Evolutionary conservation across 2,329 filamentous ascomycete species (phyloP).

Genomic region (Apiospora marii): DNA sequence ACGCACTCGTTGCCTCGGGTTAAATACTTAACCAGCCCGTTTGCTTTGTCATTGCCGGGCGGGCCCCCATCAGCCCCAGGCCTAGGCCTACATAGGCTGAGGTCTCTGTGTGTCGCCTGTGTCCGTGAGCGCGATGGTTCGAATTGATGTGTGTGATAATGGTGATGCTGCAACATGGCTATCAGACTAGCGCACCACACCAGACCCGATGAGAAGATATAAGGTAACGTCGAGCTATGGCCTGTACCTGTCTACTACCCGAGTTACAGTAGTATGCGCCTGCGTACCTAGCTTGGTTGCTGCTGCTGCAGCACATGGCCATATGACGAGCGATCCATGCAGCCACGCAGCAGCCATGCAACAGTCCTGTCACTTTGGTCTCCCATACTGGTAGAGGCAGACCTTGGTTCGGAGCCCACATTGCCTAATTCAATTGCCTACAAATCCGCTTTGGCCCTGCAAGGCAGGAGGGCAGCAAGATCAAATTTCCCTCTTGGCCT

Average conservation of each 20-base stretch:
- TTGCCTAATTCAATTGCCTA: background rate
- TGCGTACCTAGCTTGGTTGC: background rate
- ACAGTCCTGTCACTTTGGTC: background rate
- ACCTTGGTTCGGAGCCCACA: background rate
- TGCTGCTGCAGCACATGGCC: background rate
- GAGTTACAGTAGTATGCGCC: too few species aligned
- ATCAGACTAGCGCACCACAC: background rate
- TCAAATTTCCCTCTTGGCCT: background rate
- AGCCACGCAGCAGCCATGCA: background rate
- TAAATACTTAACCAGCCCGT: background rate
- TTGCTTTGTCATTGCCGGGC: background rate
- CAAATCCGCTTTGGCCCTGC: background rate
- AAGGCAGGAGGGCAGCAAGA: background rate
- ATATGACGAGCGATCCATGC: constrained; percentile 14
- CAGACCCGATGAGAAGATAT: background rate
- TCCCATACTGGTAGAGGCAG: background rate
- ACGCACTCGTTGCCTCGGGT: background rate
- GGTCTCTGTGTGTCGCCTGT: too few species aligned
- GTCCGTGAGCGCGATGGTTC: too few species aligned
- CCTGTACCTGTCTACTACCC: too few species aligned
- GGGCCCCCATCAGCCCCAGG: too few species aligned
- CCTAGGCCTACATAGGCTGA: too few species aligned
- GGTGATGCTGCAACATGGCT: too few species aligned
- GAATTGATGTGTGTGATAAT: too few species aligned
- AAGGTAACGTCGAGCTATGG: background rate